Evolutionary conservation across 176 grass and related monocot species (phyloP), one percentile per base, ranked within the genome.

Genomic region (maize (Zea mays)): DNA sequence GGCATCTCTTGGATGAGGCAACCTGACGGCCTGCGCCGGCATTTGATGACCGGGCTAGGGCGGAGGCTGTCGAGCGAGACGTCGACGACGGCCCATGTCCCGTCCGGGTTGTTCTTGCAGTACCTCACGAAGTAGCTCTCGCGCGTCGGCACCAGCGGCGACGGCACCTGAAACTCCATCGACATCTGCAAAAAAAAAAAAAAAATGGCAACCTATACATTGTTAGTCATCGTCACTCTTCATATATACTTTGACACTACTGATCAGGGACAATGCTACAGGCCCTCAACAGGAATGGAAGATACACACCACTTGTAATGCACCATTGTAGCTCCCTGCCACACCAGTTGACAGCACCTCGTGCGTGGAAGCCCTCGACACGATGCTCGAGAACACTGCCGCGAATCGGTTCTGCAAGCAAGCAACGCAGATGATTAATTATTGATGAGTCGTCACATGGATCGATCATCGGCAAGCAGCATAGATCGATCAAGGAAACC

Each of bases 151-250:
- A 97, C 94, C 14, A 97, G 79, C 0, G 94, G 94, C 11, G 91
- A 93, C 2, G 86, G 94, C 45, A 97, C 86, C 67, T 93, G 91
- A 35, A 97, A 91, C 77, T 97, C 94, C 74, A 90, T 92, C 68
- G 90, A 89, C 94, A 97, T 93, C 94, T 97, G 80, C 45, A n/a
- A n/a, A n/a, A n/a, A n/a, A n/a, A n/a, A n/a, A n/a, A n/a, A n/a
- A n/a, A 78, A 41, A 11, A 36, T 54, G 47, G 7, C 20, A 47
- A 50, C 1, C 27, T 39, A 37, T 33, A 38, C 4, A 81, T 48
- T 21, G 16, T 71, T 8, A 78, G 47, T 1, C 41, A 78, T 78
- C 34, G 41, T 7, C 1, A 15, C 5, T 36, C 17, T 49, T 10
- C 15, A n/a, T n/a, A 38, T 38, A 38, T 13, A 50, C 44, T 3